phyloP scores from a whole-genome alignment of 805 yeast species.

The Wickerhamiella brachini region DNA sequence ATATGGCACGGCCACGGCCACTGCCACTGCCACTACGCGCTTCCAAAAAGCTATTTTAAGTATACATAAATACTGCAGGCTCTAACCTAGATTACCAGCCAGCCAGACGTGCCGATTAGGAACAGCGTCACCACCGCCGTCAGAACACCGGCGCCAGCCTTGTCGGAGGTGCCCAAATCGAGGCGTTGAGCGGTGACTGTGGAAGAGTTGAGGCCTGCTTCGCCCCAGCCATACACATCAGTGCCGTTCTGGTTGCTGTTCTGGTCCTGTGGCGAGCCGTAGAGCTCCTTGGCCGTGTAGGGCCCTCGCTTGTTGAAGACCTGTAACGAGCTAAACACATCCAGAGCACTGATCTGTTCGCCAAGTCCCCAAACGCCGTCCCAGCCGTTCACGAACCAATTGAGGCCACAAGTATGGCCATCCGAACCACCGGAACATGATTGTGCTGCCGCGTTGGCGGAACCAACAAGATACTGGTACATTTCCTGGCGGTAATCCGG shows the following conservation, averaged over 20 bases:
- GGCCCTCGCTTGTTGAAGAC: slow-evolving; percentile 14
- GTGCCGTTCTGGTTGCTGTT: slow-evolving; percentile 5
- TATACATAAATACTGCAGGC: neutral
- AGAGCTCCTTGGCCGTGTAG: slow-evolving; percentile 15
- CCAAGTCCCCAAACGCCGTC: slow-evolving; percentile 75
- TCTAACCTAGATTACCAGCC: slow-evolving; percentile 14
- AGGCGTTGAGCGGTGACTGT: slow-evolving; percentile 12
- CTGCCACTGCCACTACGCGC: too few species aligned
- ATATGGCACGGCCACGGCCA: too few species aligned
- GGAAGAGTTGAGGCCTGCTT: slow-evolving; percentile 18
- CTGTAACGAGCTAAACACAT: slow-evolving; percentile 30
- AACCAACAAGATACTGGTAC: slow-evolving; percentile 32
- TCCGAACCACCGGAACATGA: slow-evolving; percentile 82
- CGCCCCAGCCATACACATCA: slow-evolving; percentile 17
- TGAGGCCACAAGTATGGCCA: slow-evolving; percentile 75
- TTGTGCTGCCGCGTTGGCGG: slow-evolving; percentile 61
- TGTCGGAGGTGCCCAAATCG: slow-evolving; percentile 34
- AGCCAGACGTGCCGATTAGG: slow-evolving; percentile 56
- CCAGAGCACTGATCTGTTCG: slow-evolving; percentile 81
- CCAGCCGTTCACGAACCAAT: slow-evolving; percentile 58
- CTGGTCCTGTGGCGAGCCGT: neutral
- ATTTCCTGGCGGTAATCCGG: slow-evolving; percentile 33
- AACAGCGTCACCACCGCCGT: slow-evolving; percentile 58
- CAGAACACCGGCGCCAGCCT: slow-evolving; percentile 74
- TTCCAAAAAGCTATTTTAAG: too few species aligned